A percentile compares a stretch with the other conserved stretches of the same genome.
These are phyloP conservation scores for Tribonema minus DNA, from an alignment of 108 stramenopile species.

Conservation along the genomic window DNA sequence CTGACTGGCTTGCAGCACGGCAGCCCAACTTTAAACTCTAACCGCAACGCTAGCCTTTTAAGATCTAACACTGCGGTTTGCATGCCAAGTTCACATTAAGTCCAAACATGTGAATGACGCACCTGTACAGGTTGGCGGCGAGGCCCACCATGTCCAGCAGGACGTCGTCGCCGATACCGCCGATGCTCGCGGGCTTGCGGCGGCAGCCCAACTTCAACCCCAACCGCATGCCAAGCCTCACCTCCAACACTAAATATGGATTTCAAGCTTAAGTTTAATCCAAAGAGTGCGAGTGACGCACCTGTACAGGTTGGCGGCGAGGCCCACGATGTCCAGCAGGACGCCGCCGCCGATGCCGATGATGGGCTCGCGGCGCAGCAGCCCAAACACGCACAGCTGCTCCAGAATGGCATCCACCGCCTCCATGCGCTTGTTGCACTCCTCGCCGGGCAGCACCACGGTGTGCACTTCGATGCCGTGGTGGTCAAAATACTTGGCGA, in stretches of 20 bases:
- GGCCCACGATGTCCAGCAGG: slow-evolving; percentile 85
- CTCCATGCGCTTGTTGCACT: slow-evolving; percentile 46
- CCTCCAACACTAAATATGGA: too few species aligned
- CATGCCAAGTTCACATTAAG: too few species aligned
- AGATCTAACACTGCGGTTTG: too few species aligned
- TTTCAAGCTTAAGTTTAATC: too few species aligned
- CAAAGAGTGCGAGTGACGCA: too few species aligned
- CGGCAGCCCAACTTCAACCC: too few species aligned
- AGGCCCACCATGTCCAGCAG: slow-evolving; percentile 87
- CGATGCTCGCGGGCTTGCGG: slow-evolving; percentile 79
- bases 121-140: slow-evolving; percentile 87
- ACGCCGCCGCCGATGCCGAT: slow-evolving; percentile 89
- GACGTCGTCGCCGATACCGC: slow-evolving; percentile 86
- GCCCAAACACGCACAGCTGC: slow-evolving; percentile 44
- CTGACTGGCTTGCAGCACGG: slow-evolving; percentile 79
- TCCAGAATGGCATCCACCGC: slow-evolving; percentile 45
- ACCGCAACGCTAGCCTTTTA: too few species aligned
- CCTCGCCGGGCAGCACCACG: slow-evolving; percentile 45
- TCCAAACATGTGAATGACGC: too few species aligned
- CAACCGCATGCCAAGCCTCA: too few species aligned
- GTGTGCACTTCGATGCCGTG: slow-evolving; percentile 30
- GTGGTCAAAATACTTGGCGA: slow-evolving; percentile 12
- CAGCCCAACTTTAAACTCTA: too few species aligned
- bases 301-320: slow-evolving; percentile 90
- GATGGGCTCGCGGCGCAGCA: slow-evolving; percentile 84